Evolutionary conservation across 179 eudicot species (phyloP).

Genomic region (Sideroxylon spinosum): DNA sequence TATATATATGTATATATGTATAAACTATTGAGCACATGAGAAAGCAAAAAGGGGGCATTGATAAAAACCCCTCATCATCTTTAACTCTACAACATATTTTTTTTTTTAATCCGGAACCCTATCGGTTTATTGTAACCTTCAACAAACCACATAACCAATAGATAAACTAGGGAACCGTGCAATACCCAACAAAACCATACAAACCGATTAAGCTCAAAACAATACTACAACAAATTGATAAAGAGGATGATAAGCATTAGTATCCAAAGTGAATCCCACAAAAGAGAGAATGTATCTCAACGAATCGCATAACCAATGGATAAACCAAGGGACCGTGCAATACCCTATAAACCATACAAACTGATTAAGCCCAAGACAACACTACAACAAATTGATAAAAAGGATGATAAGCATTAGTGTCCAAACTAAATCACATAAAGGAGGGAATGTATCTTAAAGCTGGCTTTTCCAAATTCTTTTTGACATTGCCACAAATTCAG

Average conservation of each 20-base stretch:
- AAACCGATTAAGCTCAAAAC: no score
- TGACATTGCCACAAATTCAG: not conserved
- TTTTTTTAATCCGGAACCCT: no score
- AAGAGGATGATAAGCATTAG: not conserved
- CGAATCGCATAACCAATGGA: no score
- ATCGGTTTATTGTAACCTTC: no score
- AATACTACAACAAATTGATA: not conserved
- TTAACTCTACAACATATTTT: not conserved
- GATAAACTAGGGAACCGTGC: no score
- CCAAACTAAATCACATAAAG: not conserved
- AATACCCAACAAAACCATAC: no score
- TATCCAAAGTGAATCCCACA: not conserved
- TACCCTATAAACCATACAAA: no score
- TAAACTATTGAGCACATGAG: not conserved
- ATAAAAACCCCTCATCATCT: not conserved
- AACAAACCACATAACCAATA: no score
- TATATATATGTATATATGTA: not conserved
- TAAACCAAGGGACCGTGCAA: no score
- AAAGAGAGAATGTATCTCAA: not conserved
- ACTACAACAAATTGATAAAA: not conserved
- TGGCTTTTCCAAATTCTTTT: not conserved
- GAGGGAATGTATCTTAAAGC: not conserved
- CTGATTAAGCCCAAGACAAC: no score
- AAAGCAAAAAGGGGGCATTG: no score
- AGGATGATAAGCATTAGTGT: constrained; percentile 1